phyloP scores from a whole-genome alignment of 2,329 filamentous ascomycete species.

The Blastomyces parvus region DNA sequence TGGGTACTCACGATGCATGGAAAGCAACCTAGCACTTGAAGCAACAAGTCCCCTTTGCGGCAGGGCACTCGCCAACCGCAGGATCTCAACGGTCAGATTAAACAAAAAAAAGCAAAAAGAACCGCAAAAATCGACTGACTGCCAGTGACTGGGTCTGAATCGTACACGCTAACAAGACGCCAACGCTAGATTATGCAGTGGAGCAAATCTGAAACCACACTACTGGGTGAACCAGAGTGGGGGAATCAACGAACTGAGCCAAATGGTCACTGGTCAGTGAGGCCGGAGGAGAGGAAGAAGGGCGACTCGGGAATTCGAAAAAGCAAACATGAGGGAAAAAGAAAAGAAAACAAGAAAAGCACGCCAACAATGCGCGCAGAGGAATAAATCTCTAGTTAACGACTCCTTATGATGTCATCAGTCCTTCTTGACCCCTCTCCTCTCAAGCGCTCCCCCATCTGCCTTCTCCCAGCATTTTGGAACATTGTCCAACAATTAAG shows the following conservation, averaged over 20 bases:
- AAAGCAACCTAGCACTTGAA: not conserved
- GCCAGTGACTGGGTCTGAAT: not conserved
- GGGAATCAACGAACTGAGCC: not conserved
- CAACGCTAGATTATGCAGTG: constrained; percentile 4
- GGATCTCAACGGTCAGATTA: not conserved
- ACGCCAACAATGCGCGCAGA: not conserved
- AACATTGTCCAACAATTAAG: not conserved
- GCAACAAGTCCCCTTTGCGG: no score
- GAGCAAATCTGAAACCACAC: constrained; percentile 7
- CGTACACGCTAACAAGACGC: not conserved
- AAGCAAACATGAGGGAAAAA: not conserved
- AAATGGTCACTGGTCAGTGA: not conserved
- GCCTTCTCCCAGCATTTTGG: not conserved
- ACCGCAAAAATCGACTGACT: not conserved
- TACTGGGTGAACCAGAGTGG: constrained; percentile 3
- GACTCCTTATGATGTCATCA: not conserved
- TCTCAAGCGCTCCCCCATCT: not conserved
- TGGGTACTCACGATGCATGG: not conserved
- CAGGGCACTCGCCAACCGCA: not conserved
- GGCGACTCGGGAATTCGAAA: not conserved
- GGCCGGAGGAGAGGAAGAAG: not conserved
- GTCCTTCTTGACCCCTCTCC: not conserved
- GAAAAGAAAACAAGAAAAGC: not conserved
- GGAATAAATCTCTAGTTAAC: not conserved
- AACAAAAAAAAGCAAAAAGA: not conserved